Evolutionary conservation across 208 protist genomes (phyloP).

Genomic region (Wallacemonas sp.): DNA sequence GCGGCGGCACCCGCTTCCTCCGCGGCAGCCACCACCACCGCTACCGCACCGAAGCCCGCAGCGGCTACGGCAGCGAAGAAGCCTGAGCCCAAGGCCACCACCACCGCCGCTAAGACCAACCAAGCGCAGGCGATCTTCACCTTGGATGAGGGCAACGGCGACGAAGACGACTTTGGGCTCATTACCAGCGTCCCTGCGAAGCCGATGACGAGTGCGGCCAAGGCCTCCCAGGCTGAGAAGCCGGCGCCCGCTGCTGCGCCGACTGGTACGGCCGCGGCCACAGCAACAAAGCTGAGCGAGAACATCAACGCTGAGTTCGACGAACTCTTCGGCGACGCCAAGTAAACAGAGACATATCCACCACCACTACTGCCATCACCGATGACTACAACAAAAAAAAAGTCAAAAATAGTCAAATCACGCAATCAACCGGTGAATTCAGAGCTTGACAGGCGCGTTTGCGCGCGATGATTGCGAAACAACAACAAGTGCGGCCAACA

Average conservation of each 20-base stretch:
- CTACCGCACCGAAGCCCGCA: not conserved
- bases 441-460: no score
- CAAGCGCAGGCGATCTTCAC: conserved; percentile 46
- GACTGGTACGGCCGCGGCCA: not conserved
- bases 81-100: not conserved
- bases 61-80: not conserved
- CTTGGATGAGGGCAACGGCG: conserved; percentile 37
- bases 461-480: no score
- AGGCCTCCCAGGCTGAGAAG: conserved; percentile 10
- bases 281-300: conserved; percentile 9
- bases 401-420: not conserved
- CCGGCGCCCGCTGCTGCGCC: not conserved
- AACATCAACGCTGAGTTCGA: conserved; percentile 76
- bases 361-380: not conserved
- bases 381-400: not conserved
- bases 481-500: no score
- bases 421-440: no score
- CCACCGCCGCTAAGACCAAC: not conserved
- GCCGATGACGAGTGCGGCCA: not conserved
- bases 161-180: conserved; percentile 73
- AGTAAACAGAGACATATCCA: not conserved
- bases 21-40: not conserved
- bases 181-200: conserved; percentile 47
- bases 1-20: not conserved
- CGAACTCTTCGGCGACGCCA: conserved; percentile 53